These are phyloP conservation scores for Paecilomyces fulvus DNA, from an alignment of 2,329 filamentous ascomycete genomes.

Conservation along the genomic window DNA sequence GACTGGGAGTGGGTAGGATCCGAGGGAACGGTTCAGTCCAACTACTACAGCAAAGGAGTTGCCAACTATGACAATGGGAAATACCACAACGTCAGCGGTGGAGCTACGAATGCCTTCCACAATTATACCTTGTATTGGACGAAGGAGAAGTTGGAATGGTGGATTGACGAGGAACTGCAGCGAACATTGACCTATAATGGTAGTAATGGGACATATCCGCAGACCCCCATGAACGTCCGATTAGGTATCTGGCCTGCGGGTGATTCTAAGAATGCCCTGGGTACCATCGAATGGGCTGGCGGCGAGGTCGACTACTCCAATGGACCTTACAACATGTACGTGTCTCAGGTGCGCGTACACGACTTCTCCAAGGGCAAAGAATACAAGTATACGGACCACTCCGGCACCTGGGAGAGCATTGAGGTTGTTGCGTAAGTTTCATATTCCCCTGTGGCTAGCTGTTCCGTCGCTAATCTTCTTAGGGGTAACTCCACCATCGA, in stretches of 20 bases:
- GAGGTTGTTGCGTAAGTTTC: constrained; percentile 40
- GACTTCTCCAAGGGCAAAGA: constrained; percentile 55
- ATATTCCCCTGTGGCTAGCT: background rate
- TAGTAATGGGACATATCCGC: constrained; percentile 54
- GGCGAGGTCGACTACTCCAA: constrained; percentile 57
- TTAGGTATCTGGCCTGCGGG: constrained; percentile 64
- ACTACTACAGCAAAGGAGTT: constrained; percentile 93
- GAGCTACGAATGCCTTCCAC: constrained; percentile 38
- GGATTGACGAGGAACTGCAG: constrained; percentile 52
- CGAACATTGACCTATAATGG: constrained; percentile 52
- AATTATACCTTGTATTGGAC: constrained; percentile 58
- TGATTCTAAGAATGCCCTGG: constrained; percentile 22
- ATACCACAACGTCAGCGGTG: constrained; percentile 59
- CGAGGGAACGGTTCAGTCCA: constrained; percentile 55
- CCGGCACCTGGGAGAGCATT: constrained; percentile 59
- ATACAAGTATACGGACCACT: constrained; percentile 56
- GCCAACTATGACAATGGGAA: constrained; percentile 74
- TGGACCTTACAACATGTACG: constrained; percentile 65
- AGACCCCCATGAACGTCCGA: constrained; percentile 65
- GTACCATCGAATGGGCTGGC: constrained; percentile 60
- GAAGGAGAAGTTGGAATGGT: constrained; percentile 56
- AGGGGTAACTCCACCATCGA: constrained; percentile 57
- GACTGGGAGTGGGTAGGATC: constrained; percentile 54
- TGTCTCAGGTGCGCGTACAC: constrained; percentile 52
- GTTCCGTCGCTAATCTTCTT: constrained; percentile 3